Evolutionary conservation across 2,329 filamentous ascomycete genomes (phyloP).

Genomic region (Didymellaceae sp.): DNA sequence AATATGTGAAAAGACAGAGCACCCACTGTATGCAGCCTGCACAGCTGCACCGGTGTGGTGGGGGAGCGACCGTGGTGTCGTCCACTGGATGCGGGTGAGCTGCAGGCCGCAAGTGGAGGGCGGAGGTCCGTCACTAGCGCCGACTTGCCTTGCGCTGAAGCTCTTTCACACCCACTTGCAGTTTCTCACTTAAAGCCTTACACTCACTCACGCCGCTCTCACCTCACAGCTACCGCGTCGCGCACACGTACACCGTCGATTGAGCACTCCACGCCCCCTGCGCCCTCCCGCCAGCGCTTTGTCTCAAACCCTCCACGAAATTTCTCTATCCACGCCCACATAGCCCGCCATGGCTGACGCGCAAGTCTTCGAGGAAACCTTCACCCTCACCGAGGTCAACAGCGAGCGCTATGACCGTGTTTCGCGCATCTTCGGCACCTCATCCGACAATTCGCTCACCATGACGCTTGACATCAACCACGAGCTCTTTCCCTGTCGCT

Average conservation of each 20-base stretch:
- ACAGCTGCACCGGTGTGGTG: constrained; percentile 3
- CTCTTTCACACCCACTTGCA: constrained; percentile 27
- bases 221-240: neutral
- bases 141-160: constrained; percentile 8
- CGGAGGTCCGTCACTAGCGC: constrained; percentile 14
- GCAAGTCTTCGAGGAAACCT: constrained; percentile 91
- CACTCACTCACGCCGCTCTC: neutral
- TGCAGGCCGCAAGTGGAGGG: constrained; percentile 1
- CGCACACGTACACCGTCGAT: neutral
- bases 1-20: neutral
- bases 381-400: constrained; percentile 81
- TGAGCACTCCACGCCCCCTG: neutral
- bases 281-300: constrained; percentile 1
- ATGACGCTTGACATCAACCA: constrained; percentile 93
- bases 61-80: neutral
- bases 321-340: constrained; percentile 3
- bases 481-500: constrained; percentile 81
- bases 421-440: constrained; percentile 80
- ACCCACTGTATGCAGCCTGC: neutral
- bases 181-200: neutral
- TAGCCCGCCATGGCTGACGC: constrained; percentile 73
- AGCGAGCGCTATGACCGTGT: constrained; percentile 94
- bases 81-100: neutral
- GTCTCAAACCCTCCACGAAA: neutral
- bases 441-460: constrained; percentile 75